Conservation (phyloP, 192 early-diverging fungal species). For the Gigaspora rosea region DNA sequence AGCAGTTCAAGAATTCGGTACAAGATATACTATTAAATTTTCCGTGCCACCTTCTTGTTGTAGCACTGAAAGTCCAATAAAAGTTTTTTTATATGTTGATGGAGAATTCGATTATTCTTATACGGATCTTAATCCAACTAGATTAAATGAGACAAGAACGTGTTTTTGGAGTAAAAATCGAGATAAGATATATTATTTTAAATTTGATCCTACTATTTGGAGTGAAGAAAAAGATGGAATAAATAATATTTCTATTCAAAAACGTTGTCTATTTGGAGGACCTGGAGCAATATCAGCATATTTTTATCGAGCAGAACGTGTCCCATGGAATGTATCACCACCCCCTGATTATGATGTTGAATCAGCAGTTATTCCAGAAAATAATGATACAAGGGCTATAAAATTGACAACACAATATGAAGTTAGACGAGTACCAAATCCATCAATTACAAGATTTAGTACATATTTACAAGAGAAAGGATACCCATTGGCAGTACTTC, state of each 20-base stretch:
- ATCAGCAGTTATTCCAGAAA: not conserved
- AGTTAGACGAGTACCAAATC: not conserved
- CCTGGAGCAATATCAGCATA: conserved; percentile 11
- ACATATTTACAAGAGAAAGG: conserved; percentile 17
- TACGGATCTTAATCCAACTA: conserved; percentile 4
- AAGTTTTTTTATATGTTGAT: conserved; percentile 18
- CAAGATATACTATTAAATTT: not conserved
- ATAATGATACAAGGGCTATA: conserved; percentile 1
- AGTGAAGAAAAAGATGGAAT: not conserved
- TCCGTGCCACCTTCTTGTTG: not conserved
- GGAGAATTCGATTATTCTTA: conserved; percentile 19
- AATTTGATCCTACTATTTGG: conserved; percentile 15
- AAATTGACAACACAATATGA: conserved; percentile 16
- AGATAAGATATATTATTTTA: conserved; percentile 11
- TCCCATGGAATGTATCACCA: not conserved
- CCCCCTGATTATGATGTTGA: conserved; percentile 9
- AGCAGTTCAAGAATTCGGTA: conserved; percentile 14
- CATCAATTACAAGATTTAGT: conserved; percentile 3
- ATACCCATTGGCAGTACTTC: not conserved
- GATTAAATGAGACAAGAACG: not conserved
- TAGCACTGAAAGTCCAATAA: not conserved
- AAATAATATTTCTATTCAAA: not conserved
- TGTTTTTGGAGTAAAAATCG: conserved; percentile 22
- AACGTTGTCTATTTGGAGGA: not conserved
- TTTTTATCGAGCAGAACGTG: conserved; percentile 14